Base-by-base conservation (phyloP, 2,329 filamentous ascomycete genomes). In the Parafenestella ontariensis region DNA sequence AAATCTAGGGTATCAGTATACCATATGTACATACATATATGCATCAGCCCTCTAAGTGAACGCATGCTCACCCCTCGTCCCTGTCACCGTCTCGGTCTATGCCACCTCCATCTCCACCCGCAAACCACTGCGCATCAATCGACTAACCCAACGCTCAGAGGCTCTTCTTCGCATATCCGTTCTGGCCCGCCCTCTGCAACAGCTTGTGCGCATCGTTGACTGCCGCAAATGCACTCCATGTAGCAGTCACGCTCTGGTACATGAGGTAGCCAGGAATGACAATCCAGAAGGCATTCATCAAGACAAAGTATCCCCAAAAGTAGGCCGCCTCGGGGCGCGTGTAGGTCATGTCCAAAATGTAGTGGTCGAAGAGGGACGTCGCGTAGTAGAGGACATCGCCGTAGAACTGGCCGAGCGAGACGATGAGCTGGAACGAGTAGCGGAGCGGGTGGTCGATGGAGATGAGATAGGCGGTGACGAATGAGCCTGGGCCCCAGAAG, bases 271-370 rank as follows among this genome's bases (percentile, higher is more conserved):
- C 59, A 3, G 86, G 86, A 48, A 88, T 82, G 28, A 87, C 77
- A 49, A 88, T 87, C 86, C 86, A 89, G 69, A 88, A 84, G 46
- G 82, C 81, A 66, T 89, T 89, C 85, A 88, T 87, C 28, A 85
- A 74, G 52, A 88, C 81, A 69, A 86, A 89, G 72, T 89, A 89
- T 36, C 82, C 78, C 85, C 85, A 89, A 71, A 85, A 88, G 72
- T 88, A 89, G 59, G 83, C 84, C 4, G 79, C 76, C 71, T 89
- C 86, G 0, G 86, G 86, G 52, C 86, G 78, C 59, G 82, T 86
- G 69, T 88, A 87, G 10, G 79, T 77, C 18, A 83, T 68, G 9
- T 80, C 78, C 56, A 83, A 76, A 50, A 81, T 77, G 62, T 82
- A 83, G 64, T 86, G 79, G 68, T 89, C 85, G 68, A 86, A 86